Base-by-base conservation (phyloP, 169 alveolate species). In the Eimeria falciformis region DNA sequence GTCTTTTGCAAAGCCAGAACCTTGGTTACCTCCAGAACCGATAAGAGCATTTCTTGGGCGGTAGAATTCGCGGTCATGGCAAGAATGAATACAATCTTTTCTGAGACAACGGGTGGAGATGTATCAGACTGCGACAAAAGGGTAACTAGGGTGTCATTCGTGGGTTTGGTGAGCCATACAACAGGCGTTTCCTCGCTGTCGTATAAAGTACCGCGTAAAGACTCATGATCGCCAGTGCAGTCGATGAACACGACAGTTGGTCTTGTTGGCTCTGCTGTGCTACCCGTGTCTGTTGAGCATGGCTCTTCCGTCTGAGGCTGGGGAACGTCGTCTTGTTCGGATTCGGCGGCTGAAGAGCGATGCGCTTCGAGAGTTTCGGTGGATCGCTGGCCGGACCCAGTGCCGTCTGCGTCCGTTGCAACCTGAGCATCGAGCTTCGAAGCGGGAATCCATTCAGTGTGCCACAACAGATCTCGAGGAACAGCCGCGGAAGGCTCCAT, bases 381-480 rank as follows among this genome's bases (percentile, higher is more conserved):
- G 43, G n/a, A 66, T n/a, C 27, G 68, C 65, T 58, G 69, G 25
- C 69, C n/a, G 25, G n/a, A 5, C 12, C 69, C 25, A 5, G 12
- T 27, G 69, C 69, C n/a, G 12, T 58, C 69, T 7, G 69, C 25
- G 7, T 58, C 69, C 5, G 69, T 21, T 27, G 69, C n/a, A 58
- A 5, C n/a, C n/a, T 58, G 69, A 5, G 69, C 6, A 7, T 58
- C 69, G 33, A 58, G 69, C 69, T 58, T 58, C n/a, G 69, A 58
- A 5, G 69, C 6, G 25, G 69, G 69, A 12, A 58, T 58, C 93
- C 93, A 87, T 17, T 87, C 87, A 46, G 45, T 66, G 45, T 77
- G 56, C 93, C 93, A 88, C 43, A 77, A 77, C 21, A 88, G 86
- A 33, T 88, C 93, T 1, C 93, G 71, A 25, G 93, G 93, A 23